Base-by-base conservation (phyloP, 169 alveolate species). In the Plasmodium knowlesi region DNA sequence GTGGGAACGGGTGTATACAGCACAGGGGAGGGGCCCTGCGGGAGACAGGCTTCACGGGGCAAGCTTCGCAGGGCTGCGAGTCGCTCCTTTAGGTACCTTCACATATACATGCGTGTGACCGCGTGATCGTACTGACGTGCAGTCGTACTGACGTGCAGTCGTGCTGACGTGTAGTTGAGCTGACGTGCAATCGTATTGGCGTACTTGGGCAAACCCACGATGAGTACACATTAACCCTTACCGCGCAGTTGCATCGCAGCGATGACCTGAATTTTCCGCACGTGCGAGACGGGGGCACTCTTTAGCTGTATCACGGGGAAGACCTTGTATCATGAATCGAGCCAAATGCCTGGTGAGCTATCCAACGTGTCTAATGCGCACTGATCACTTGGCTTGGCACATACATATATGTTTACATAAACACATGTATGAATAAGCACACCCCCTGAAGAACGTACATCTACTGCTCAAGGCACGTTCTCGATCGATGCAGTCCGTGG, bases 1-100 rank as follows among this genome's bases (percentile, higher is more conserved):
- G 76, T 72, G 76, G 76, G 54, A 28, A 43, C 54, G 76, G 73
- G 73, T 16, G n/a, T n/a, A n/a, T n/a, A 85, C 34, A 61, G n/a
- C 53, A 14, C 67, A 85, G 61, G 57, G n/a, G 67, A 9, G 74
- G 79, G 9, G 53, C 34, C 32, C 54, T 16, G 74, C 4, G 41
- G 14, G 76, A n/a, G 76, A 22, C 76, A 67, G 37, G 37, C 30
- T 16, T 57, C 14, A 22, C 73, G 32, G 30, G 73, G 53, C 12
- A 41, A 14, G 39, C 50, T 71, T 28, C 41, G 41, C 41, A n/a
- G 50, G 80, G 37, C 50, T n/a, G 41, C 80, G 80, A 71, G 41
- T 30, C 41, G 41, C 41, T 30, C 80, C 19, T 30, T 71, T 3
- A 39, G 37, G 19, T n/a, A 19, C 37, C 41, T 22, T n/a, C 73